Evolutionary conservation across 2,329 filamentous ascomycete species (phyloP).

Genomic region (Talaromyces sp.): DNA sequence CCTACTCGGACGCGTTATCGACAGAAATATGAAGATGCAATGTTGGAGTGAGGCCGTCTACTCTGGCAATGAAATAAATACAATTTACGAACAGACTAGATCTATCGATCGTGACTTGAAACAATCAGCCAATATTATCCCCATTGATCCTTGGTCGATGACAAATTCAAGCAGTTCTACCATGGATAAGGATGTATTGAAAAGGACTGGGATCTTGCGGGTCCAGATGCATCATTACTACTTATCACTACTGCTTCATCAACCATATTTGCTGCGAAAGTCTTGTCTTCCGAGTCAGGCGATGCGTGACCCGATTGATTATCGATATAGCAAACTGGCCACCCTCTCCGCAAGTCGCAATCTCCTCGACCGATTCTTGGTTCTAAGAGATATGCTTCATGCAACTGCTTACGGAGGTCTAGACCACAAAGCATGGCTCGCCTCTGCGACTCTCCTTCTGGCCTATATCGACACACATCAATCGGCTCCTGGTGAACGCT

Average conservation of each 20-base stretch:
- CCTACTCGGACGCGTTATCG: constrained; percentile 20
- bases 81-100: constrained; percentile 19
- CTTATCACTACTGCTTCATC: constrained; percentile 23
- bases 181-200: constrained; percentile 13
- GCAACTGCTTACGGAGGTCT: constrained; percentile 21
- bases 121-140: constrained; percentile 20
- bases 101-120: constrained; percentile 23
- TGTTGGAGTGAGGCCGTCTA: constrained; percentile 11
- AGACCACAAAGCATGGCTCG: constrained; percentile 23
- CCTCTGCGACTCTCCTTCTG: constrained; percentile 21
- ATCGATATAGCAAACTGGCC: constrained; percentile 21
- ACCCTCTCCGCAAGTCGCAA: constrained; percentile 24
- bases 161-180: constrained; percentile 7
- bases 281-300: no score
- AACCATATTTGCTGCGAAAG: constrained; percentile 22
- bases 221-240: constrained; percentile 26
- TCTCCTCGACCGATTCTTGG: constrained; percentile 21
- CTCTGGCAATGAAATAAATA: neutral
- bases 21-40: constrained; percentile 19
- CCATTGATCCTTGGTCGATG: constrained; percentile 16
- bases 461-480: constrained; percentile 22
- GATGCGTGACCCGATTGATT: neutral
- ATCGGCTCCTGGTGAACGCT: neutral
- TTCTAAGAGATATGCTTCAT: constrained; percentile 20
- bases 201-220: constrained; percentile 20